Evolutionary conservation across 345 rosid genomes (phyloP).

Genomic region (Excoecaria cochinchinensis): DNA sequence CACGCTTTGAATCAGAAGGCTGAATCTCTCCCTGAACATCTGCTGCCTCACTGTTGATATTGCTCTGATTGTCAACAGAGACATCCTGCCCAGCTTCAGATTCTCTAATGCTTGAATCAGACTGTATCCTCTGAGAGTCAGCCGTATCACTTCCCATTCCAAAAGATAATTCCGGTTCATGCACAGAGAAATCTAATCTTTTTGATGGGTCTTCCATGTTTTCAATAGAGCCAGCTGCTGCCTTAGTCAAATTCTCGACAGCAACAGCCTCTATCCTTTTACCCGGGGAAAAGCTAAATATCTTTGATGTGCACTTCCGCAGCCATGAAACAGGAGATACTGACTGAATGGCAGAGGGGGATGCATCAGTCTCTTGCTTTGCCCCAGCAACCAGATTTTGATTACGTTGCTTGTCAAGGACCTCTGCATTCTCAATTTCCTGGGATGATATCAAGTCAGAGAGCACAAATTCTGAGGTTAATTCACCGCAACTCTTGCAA

Average conservation of each 20-base stretch:
- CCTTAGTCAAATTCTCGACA: slow-evolving; percentile 35
- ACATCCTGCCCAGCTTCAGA: slow-evolving; percentile 43
- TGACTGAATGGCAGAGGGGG: slow-evolving; percentile 37
- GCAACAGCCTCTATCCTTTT: slow-evolving; percentile 49
- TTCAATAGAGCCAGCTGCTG: slow-evolving; percentile 23
- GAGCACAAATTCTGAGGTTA: slow-evolving; percentile 64
- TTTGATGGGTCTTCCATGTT: slow-evolving; percentile 40
- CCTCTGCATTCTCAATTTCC: slow-evolving; percentile 55
- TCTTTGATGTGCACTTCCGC: slow-evolving; percentile 77
- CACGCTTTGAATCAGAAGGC: slow-evolving; percentile 47
- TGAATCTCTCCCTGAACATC: slow-evolving; percentile 51
- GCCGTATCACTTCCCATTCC: slow-evolving; percentile 37
- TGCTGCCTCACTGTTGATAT: slow-evolving; percentile 42
- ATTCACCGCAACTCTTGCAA: slow-evolving; percentile 70
- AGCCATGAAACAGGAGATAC: slow-evolving; percentile 72
- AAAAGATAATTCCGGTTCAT: slow-evolving; percentile 45
- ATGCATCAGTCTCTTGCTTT: slow-evolving; percentile 32
- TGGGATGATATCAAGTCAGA: slow-evolving; percentile 56
- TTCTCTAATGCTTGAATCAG: slow-evolving; percentile 43
- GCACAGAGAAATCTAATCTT: slow-evolving; percentile 27
- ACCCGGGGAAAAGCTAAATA: slow-evolving; percentile 69
- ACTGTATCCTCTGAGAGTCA: slow-evolving; percentile 46
- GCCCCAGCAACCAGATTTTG: slow-evolving; percentile 23
- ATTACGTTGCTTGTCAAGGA: slow-evolving; percentile 41
- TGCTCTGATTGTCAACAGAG: slow-evolving; percentile 53